Percentiles rank a stretch among this genome's conserved stretches.
phyloP scores from a whole-genome alignment of 2,329 filamentous ascomycete genomes.

The Penicillium janthinellum region DNA sequence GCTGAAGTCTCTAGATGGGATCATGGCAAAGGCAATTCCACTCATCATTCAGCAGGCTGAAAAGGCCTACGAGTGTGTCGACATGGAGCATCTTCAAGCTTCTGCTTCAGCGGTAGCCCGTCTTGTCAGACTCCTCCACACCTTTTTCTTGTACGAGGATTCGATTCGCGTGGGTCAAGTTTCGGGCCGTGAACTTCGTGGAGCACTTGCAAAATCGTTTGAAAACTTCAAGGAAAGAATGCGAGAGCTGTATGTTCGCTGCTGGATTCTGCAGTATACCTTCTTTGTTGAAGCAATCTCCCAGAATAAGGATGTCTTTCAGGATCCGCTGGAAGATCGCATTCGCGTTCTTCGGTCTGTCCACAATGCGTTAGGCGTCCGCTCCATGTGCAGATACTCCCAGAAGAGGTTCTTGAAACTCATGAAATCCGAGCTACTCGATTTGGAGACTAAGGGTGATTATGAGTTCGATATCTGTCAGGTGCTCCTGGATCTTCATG shows the following conservation, averaged over 20 bases:
- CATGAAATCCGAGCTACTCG: constrained; percentile 81
- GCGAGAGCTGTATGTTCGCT: constrained; percentile 81
- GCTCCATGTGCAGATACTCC: constrained; percentile 80
- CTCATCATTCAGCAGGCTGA: constrained; percentile 66
- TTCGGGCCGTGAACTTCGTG: constrained; percentile 61
- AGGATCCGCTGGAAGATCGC: constrained; percentile 68
- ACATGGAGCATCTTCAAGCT: constrained; percentile 73
- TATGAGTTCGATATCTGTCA: constrained; percentile 87
- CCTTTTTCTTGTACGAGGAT: constrained; percentile 80
- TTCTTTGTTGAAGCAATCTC: constrained; percentile 73
- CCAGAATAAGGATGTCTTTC: constrained; percentile 66
- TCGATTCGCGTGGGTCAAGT: constrained; percentile 76
- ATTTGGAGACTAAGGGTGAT: constrained; percentile 73
- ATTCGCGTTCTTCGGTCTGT: constrained; percentile 79
- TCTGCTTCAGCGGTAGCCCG: constrained; percentile 72
- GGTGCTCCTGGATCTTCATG: constrained; percentile 80
- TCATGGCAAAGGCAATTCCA: constrained; percentile 71
- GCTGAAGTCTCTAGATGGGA: constrained; percentile 76
- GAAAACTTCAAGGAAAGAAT: constrained; percentile 66
- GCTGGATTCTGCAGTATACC: constrained; percentile 85
- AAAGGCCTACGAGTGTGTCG: constrained; percentile 76
- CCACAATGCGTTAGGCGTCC: constrained; percentile 80
- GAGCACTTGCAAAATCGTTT: constrained; percentile 42
- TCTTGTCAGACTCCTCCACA: constrained; percentile 74
- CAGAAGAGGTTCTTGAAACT: constrained; percentile 88